Conservation (phyloP, 257 asterid genomes). For the Ocimum tenuiflorum region DNA sequence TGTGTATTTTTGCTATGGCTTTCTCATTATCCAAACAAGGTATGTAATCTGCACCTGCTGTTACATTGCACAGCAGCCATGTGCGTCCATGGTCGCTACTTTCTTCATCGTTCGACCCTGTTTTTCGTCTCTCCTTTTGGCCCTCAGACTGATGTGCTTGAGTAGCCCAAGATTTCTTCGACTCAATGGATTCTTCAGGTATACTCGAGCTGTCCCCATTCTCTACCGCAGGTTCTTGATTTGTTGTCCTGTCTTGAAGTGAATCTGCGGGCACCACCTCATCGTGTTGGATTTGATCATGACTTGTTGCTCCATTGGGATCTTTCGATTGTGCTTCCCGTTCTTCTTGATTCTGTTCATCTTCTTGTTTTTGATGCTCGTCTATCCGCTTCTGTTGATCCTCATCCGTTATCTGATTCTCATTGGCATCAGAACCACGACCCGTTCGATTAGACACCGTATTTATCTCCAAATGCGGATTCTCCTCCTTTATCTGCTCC, state of each 20-base stretch:
- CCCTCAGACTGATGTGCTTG: conserved; percentile 65
- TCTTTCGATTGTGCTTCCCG: conserved; percentile 21
- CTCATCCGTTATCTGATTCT: conserved; percentile 48
- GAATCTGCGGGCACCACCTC: conserved; percentile 31
- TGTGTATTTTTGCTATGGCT: conserved; percentile 43
- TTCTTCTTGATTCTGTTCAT: conserved; percentile 37
- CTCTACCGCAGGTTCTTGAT: not conserved
- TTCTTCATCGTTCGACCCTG: conserved; percentile 33
- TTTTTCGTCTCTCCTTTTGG: conserved; percentile 61
- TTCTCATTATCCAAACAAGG: conserved; percentile 86
- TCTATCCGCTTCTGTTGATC: conserved; percentile 48
- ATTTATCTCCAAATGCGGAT: not conserved
- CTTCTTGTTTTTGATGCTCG: conserved; percentile 56
- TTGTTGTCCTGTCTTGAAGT: conserved; percentile 10
- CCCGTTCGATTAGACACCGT: conserved; percentile 6
- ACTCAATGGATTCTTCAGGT: conserved; percentile 49
- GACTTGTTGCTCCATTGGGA: conserved; percentile 41
- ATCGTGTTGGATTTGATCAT: conserved; percentile 57
- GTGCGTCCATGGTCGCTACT: conserved; percentile 17
- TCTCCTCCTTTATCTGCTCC: conserved; percentile 19
- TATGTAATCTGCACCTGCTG: conserved; percentile 70
- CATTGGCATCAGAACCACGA: conserved; percentile 8
- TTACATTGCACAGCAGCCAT: conserved; percentile 66
- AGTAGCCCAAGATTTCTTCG: conserved; percentile 64
- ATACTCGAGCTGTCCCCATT: conserved; percentile 24